Percentiles rank a stretch among this genome's conserved stretches.
phyloP scores from a whole-genome alignment of 2,329 filamentous ascomycete species.

The Aspergillus melleus region DNA sequence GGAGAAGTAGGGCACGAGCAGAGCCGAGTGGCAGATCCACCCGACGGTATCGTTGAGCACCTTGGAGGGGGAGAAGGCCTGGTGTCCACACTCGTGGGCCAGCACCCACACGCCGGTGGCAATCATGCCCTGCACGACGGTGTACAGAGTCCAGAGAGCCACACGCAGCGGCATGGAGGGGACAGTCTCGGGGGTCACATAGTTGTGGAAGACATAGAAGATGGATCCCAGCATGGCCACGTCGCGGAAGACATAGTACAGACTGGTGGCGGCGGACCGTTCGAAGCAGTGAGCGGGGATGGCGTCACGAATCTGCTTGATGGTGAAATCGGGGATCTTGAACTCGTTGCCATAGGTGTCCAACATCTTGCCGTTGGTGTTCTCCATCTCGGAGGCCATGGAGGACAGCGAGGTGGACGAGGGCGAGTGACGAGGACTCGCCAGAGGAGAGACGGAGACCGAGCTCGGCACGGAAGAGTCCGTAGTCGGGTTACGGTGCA shows the following conservation, averaged over 20 bases:
- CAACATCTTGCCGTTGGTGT: conserved; percentile 60
- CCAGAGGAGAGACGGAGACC: conserved; percentile 55
- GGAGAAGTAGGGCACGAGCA: conserved; percentile 96
- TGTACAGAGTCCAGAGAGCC: conserved; percentile 66
- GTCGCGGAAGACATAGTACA: conserved; percentile 84
- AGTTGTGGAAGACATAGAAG: conserved; percentile 88
- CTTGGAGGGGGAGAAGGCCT: conserved; percentile 93
- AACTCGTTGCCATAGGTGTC: conserved; percentile 97
- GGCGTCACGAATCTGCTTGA: conserved; percentile 95
- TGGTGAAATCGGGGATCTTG: conserved; percentile 89
- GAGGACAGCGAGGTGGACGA: conserved; percentile 94
- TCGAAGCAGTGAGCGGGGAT: conserved; percentile 98
- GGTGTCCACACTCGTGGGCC: conserved; percentile 96
- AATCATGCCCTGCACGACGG: conserved; percentile 85
- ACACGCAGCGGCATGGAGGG: conserved; percentile 68
- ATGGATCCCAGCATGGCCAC: conserved; percentile 68
- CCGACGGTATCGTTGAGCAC: conserved; percentile 87
- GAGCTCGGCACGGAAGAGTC: conserved; percentile 59
- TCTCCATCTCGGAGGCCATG: conserved; percentile 67
- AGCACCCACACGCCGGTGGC: conserved; percentile 94
- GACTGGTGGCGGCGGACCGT: conserved; percentile 72
- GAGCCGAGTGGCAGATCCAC: conserved; percentile 83
- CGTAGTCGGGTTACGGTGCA: conserved; percentile 54
- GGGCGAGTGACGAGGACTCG: conserved; percentile 63
- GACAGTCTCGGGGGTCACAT: conserved; percentile 79